Percentiles rank a stretch among this genome's conserved stretches.
These are phyloP conservation scores for Pistacia vera DNA, from an alignment of 345 rosid species.

Conservation along the genomic window DNA sequence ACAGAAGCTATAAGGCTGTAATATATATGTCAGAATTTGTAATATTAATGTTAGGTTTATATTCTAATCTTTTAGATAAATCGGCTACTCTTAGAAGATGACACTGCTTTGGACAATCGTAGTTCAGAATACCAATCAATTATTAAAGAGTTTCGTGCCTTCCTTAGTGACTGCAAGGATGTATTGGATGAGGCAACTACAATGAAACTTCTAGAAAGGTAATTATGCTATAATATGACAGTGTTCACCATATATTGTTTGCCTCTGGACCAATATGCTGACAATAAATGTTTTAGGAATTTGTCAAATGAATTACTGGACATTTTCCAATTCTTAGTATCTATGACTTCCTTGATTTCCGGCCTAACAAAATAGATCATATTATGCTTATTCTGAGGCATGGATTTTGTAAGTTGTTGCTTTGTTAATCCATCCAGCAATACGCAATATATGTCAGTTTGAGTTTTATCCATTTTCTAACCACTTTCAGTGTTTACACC, in stretches of 20 bases:
- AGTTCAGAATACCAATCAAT: constrained; percentile 79
- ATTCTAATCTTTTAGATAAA: constrained; percentile 58
- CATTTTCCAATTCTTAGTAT: not conserved
- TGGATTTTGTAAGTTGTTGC: not conserved
- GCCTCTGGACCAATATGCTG: constrained; percentile 7
- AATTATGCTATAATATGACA: constrained; percentile 14
- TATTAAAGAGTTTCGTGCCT: constrained; percentile 91
- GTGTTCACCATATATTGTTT: constrained; percentile 9
- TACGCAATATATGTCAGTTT: not conserved
- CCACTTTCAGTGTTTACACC: not conserved
- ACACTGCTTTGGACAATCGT: constrained; percentile 76
- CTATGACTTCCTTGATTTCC: constrained; percentile 3
- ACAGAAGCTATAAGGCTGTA: constrained; percentile 8
- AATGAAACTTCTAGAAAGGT: constrained; percentile 97
- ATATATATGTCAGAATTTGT: constrained; percentile 4
- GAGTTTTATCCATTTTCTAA: not conserved
- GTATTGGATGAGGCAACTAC: constrained; percentile 98
- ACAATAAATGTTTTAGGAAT: not conserved
- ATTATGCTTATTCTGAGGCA: not conserved
- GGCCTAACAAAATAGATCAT: not conserved
- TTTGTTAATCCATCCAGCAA: not conserved
- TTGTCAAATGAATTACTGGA: not conserved
- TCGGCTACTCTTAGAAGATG: constrained; percentile 93
- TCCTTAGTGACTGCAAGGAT: constrained; percentile 92
- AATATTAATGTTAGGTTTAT: constrained; percentile 8